phyloP scores from a whole-genome alignment of 495 filamentous ascomycete genomes.

The Aspergillus heteromorphus region DNA sequence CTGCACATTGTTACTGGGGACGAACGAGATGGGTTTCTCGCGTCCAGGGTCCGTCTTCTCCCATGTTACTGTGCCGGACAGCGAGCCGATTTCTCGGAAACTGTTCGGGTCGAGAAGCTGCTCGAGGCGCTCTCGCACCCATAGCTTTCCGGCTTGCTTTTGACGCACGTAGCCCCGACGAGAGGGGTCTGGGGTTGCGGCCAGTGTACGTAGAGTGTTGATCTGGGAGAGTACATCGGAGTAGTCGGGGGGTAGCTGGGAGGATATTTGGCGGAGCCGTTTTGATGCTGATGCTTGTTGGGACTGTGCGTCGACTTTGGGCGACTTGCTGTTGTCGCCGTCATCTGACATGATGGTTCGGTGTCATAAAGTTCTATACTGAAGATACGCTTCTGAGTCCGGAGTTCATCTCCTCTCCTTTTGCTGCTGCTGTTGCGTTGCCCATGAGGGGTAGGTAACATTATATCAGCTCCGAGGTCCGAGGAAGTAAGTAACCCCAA shows the following conservation, averaged over 20 bases:
- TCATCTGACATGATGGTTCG: conserved; percentile 8
- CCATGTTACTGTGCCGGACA: conserved; percentile 56
- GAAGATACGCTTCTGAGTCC: background rate
- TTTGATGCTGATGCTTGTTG: conserved; percentile 26
- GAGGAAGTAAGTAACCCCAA: conserved; percentile 6
- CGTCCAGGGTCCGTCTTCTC: conserved; percentile 39
- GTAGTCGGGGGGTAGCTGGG: conserved; percentile 53
- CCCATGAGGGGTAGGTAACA: conserved; percentile 15
- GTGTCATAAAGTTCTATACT: background rate
- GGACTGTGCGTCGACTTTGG: conserved; percentile 9
- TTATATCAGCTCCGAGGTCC: conserved; percentile 12
- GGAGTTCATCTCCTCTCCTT: background rate
- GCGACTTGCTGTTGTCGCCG: conserved; percentile 7
- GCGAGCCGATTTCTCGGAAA: conserved; percentile 54
- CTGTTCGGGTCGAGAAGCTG: conserved; percentile 47
- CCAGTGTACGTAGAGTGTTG: conserved; percentile 41
- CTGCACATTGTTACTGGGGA: conserved; percentile 54
- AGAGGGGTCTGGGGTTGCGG: conserved; percentile 46
- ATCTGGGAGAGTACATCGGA: conserved; percentile 55
- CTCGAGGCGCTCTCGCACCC: conserved; percentile 57
- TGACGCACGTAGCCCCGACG: conserved; percentile 54
- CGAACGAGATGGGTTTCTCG: conserved; percentile 46
- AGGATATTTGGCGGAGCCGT: conserved; percentile 33
- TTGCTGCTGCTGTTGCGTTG: background rate
- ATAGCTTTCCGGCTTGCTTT: conserved; percentile 60